Conservation (phyloP, 2,329 filamentous ascomycete species). For the Teratosphaeria gauchensis region DNA sequence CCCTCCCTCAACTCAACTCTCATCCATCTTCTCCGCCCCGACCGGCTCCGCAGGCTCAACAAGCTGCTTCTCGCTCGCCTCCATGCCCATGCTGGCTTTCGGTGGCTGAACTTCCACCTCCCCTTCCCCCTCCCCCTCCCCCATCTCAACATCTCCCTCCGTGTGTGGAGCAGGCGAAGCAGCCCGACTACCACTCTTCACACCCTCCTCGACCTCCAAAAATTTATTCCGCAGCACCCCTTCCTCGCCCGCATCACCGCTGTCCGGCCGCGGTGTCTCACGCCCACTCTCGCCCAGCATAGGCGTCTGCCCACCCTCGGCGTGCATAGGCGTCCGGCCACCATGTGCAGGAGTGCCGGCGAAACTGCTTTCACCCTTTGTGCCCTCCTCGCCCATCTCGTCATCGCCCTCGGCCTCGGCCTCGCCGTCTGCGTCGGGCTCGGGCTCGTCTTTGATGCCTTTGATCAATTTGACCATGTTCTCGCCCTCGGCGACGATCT, state of each 20-base stretch:
- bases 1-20: constrained; percentile 7
- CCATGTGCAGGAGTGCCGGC: constrained; percentile 38
- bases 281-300: constrained; percentile 20
- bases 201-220: constrained; percentile 19
- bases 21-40: constrained; percentile 16
- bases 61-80: constrained; percentile 10
- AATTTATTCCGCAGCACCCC: constrained; percentile 15
- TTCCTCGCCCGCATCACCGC: background rate
- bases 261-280: constrained; percentile 4
- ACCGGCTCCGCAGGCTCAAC: constrained; percentile 10
- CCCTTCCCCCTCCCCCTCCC: constrained; percentile 3
- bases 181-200: constrained; percentile 12
- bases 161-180: constrained; percentile 14
- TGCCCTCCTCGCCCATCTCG: constrained; percentile 34
- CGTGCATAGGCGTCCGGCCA: constrained; percentile 19
- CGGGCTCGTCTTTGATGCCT: constrained; percentile 91
- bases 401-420: constrained; percentile 55
- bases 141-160: constrained; percentile 21
- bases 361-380: constrained; percentile 33
- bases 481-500: constrained; percentile 86
- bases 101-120: background rate
- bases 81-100: constrained; percentile 8
- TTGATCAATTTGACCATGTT: constrained; percentile 74
- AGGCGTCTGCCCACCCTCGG: constrained; percentile 28
- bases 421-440: constrained; percentile 73